Evolutionary conservation across 2,329 filamentous ascomycete species (phyloP), one percentile per base, ranked within the genome.

Genomic region (Coccinonectria pachysandricola): DNA sequence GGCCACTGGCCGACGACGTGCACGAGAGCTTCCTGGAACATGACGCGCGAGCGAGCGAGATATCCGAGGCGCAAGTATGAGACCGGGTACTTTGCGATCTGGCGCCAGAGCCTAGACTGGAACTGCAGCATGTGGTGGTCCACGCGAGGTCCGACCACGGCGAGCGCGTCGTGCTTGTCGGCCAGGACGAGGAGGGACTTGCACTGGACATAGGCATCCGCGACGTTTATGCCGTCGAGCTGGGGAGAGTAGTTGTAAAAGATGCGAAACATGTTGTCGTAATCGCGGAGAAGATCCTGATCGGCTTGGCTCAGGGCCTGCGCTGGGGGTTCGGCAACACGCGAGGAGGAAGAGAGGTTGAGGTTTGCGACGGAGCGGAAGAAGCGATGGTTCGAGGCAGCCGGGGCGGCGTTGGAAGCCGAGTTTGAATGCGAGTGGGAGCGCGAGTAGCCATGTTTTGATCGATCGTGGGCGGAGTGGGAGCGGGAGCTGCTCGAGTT

Each of bases 1-100:
- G 88, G 87, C 88, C 88, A 96, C 52, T 93, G 84, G 3, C 88
- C 88, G 1, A 95, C 87, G 0, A 95, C 85, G 46, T 96, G 88
- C 27, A 94, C 83, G 24, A 96, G 65, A 0, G 87, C 85, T 59
- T 96, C 81, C 39, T 81, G 75, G 46, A 86, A 87, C 26, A 87
- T 86, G 40, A 87, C 77, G 39, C 81, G 80, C 45, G 79, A 87
- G 22, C 83, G 75, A 7, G 86, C 79, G 21, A 94, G 68, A 46
- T 86, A 94, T 19, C 86, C 87, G 2, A 96, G 70, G 31, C 87
- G 87, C 24, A 95, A 71, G 49, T 95, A 96, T 33, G 78, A 86
- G 24, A 91, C 83, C 8, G 88, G 87, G 49, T 95, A 95, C 56
- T 94, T 95, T 27, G 87, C 86, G 37, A 95, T 92, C 56, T 95